phyloP scores from a whole-genome alignment of 805 yeast species.

The Saccharomycopsis capsularis region DNA sequence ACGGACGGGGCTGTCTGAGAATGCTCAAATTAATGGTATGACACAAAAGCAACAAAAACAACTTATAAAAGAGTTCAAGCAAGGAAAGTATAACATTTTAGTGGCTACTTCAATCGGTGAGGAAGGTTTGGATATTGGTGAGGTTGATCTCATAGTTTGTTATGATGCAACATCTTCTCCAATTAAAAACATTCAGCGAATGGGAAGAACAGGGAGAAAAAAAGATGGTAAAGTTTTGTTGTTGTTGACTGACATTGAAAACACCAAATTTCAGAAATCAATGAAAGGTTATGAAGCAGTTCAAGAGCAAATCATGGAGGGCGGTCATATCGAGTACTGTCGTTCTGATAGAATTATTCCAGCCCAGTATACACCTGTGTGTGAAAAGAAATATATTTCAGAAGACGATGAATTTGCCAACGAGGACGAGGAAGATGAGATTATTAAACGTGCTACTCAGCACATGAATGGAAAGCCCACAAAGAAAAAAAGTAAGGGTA shows the following conservation, averaged over 20 bases:
- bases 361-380: constrained; percentile 41
- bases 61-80: constrained; percentile 64
- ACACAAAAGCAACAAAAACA: constrained; percentile 81
- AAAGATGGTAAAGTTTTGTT: constrained; percentile 78
- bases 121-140: constrained; percentile 97
- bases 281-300: constrained; percentile 76
- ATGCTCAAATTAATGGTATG: constrained; percentile 81
- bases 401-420: constrained; percentile 64
- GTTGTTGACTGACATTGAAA: constrained; percentile 71
- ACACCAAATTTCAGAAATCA: constrained; percentile 71
- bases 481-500: constrained; percentile 21
- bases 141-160: constrained; percentile 89
- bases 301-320: constrained; percentile 58
- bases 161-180: constrained; percentile 93
- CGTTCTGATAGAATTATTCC: constrained; percentile 69
- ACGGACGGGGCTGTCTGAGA: constrained; percentile 59
- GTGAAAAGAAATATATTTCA: constrained; percentile 49
- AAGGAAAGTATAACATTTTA: constrained; percentile 66
- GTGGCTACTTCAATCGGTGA: constrained; percentile 98
- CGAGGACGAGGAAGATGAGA: constrained; percentile 56
- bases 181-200: constrained; percentile 85
- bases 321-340: constrained; percentile 37
- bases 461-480: constrained; percentile 42
- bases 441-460: constrained; percentile 60
- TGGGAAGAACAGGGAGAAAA: constrained; percentile 98